Evolutionary conservation across 2,329 filamentous ascomycete species (phyloP), one percentile per base, ranked within the genome.

Genomic region (Talaromyces sp.): DNA sequence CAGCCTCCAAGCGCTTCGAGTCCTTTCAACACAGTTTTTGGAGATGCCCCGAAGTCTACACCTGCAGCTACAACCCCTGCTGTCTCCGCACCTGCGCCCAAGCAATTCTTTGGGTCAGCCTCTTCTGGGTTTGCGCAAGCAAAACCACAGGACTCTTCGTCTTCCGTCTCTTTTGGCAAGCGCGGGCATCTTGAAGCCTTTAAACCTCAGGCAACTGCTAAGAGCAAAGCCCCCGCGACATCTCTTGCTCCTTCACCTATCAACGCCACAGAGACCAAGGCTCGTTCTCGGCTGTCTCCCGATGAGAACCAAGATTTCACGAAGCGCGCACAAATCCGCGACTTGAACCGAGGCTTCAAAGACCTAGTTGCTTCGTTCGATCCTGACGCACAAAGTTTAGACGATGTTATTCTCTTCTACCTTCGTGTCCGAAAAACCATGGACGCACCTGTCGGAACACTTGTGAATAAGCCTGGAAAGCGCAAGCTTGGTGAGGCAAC

Each of bases 361-460:
- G 67, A 68, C 8, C 67, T 72, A 52, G 56, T 78, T 11, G 65
- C 69, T 11, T 63, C 65, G 4, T 62, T 72, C 27, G 68, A 78
- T 60, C 72, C 75, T 6, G 64, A 67, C 17, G 69, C 57, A 2
- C 64, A 75, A 53, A 69, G 72, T 52, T 74, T 78, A 55, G 75
- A 77, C 59, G 63, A 66, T 17, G 39, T 75, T 36, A 66, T 79
- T 30, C 64, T 72, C 5, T 73, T 73, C 58, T 79, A 78, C 62
- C 65, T 75, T 57, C 71, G 70, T 52, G 68, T 74, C 57, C 75
- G 77, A 52, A 71, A 73, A 19, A 69, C 70, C 1, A 70, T 79
- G 54, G 75, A 74, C 32, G 67, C 67, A 17, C 74, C 75, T 4
- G 60, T 76, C 55, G 72, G 68, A 5, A 59, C 61, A 47, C 54